Base-by-base conservation (phyloP, 306 rosid genomes). In the Canavalia gladiata region DNA sequence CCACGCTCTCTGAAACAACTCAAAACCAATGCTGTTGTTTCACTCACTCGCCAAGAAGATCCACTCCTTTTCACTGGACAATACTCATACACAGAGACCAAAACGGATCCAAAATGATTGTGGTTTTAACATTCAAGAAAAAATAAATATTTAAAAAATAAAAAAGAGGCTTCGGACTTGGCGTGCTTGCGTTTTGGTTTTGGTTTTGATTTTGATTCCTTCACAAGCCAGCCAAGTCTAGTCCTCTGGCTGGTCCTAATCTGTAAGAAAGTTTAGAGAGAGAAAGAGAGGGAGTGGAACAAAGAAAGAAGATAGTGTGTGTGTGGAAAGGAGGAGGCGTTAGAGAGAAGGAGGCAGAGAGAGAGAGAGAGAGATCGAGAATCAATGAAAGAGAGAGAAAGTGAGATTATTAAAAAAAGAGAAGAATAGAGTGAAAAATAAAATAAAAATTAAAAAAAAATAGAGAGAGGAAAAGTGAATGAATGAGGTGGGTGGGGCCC, bases 401-500 rank as follows among this genome's bases (percentile, higher is more conserved):
- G 68, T 29, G 63, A 29, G 31, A 30, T 13, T 25, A 30, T 73
- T 72, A 71, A 80, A 77, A 77, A 77, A 80, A 13, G 55, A 18
- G 33, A 65, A 65, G 41, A 39, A 18, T 18, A 18, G 25, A 29
- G 8, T 50, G 13, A 65, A 72, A 76, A 8, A 9, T 9, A 2
- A 35, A 12, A 7, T 0, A 54, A 3, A 35, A 30, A 5, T 30
- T 1, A 5, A 52, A 6, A 5, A 33, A 82, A 60, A 1, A 46
- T 2, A 39, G 6, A 31, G 6, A 13, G 49, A 1, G 9, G 49
- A 12, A 3, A 25, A 4, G 2, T 37, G 67, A 18, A 18, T 18
- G 51, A 69, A 73, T 69, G 72, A 83, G 74, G 84, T 55, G 50
- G 76, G 86, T 68, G 87, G 90, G 87, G 77, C 89, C 90, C 81